Base-by-base conservation (phyloP, 768 basidiomycete genomes). In the Naganishia antarctica region DNA sequence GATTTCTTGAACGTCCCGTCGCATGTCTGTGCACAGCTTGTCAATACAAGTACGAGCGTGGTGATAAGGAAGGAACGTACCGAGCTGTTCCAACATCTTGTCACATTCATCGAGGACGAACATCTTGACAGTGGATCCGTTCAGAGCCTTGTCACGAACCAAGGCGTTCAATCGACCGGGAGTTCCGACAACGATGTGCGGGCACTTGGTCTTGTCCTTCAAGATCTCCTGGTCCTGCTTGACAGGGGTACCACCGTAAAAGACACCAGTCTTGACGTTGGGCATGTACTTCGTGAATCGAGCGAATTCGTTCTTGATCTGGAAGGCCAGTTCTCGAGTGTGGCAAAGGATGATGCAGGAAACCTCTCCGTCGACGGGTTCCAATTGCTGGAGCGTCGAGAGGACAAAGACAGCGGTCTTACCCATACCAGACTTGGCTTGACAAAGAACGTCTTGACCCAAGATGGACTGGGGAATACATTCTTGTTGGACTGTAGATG, bases 51-150 rank as follows among this genome's bases (percentile, higher is more conserved):
- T 18, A 18, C 11, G n/a, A 44, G 9, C n/a, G 13, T 18, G 13
- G 18, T 15, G n/a, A n/a, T n/a, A n/a, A 21, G 5, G 43, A 63
- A 44, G 65, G 67, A 46, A 99, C 96, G 97, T 90, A 99, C 96
- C 96, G 82, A 99, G 92, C 86, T 92, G 89, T 85, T 99, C 96
- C 78, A 99, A 88, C 91, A 99, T 97, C 86, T 99, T 99, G 84
- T 99, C 96, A 84, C 96, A 99, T 82, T 99, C 96, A 84, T 99
- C 96, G 79, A 99, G 83, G 63, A 96, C 92, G 80, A 99, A 99
- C 82, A 98, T 94, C 81, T 98, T 98, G 79, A 98, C 91, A 75
- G 90, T 87, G 80, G 89, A 89, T 40, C 67, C 67, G 76, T 96
- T 91, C 80, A 99, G 79, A 73, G 88, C 84, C 83, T 98, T 98